Base-by-base conservation (phyloP, 805 yeast genomes). In the Ogataea haglerorum region DNA sequence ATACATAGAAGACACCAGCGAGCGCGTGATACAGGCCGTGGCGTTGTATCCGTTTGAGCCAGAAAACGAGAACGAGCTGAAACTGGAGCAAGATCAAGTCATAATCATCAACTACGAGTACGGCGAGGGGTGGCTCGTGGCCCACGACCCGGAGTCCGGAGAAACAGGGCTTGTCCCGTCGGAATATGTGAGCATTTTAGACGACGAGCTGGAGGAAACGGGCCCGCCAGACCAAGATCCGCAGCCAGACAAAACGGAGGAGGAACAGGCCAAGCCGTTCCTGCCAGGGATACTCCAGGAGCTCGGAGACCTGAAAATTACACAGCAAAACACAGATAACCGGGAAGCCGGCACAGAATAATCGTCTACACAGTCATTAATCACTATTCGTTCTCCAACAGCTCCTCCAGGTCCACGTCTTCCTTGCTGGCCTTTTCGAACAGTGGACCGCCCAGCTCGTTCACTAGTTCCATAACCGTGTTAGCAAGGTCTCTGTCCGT, bases 111-210 rank as follows among this genome's bases (percentile, higher is more conserved):
- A 83, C 44, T 91, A 90, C 61, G 78, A 95, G 42, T 96, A 91
- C 60, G 98, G 98, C 18, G 97, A 91, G 60, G 99, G 99, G 6
- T 93, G 99, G 99, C 73, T 93, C 3, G 97, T 93, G 37, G 98
- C 97, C 0, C 80, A 78, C 52, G 89, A 88, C 54, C 82, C 86
- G 1, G 70, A 57, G 19, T 73, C 84, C 2, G 88, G 87, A 1
- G 84, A 81, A 47, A 85, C 95, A 10, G 99, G 99, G 2, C 74
- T 93, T 37, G 95, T 93, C 5, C 99, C 99, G 1, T 95, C 90
- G 55, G 96, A 86, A 54, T 93, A 90, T 55, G 96, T 93, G 22
- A 83, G 85, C 42, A 60, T 75, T 5, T 31, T 63, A 25, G 52
- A 58, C 28, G 61, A 38, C 10, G 46, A 34, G 4, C 42, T 39